Evolutionary conservation across 2,329 filamentous ascomycete genomes (phyloP), one percentile per base, ranked within the genome.

Genomic region (Calonectria multiphialidica): DNA sequence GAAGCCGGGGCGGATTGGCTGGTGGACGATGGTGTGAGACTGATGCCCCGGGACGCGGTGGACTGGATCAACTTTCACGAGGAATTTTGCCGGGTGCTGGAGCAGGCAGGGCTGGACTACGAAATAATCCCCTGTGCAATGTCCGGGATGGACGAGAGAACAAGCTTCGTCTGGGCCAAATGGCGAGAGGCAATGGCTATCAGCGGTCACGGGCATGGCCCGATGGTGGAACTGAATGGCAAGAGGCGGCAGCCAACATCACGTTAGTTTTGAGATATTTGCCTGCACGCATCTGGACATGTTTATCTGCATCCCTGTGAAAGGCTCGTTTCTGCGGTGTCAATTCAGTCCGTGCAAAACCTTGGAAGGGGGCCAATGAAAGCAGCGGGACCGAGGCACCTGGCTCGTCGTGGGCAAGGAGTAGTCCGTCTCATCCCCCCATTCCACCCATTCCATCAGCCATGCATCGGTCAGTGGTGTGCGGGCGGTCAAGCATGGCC

Each of bases 1-100:
- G 83, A 86, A 73, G 59, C 72, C 6, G 70, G 74, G 0, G 72
- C 74, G 0, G 59, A 71, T 5, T 76, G 75, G 74, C n/a, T 76
- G 0, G 33, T 49, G 47, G 65, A 71, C 5, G 66, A 77, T 66
- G 74, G 74, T 0, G 71, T 77, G 33, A 72, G 75, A 2, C 35
- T 75, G 30, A 76, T 77, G 71, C 75, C 74, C 16, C 12, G 12
- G 3, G 75, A 66, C 30, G 30, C 66, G 1, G 6, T 53, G 1
- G 63, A 57, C n/a, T 76, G 70, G 72, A 23, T 68, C 35, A 21
- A 62, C 18, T 2, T 74, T 15, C 76, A 72, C 25, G 3, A 35
- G 0, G 68, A 75, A 18, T 76, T 72, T 49, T 76, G 70, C 6
- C 1, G 9, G 6, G 1, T 73, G 3, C 28, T 76, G 35, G 50